Conservation (phyloP, 352 stramenopile genomes). For the Phytophthora cactorum region DNA sequence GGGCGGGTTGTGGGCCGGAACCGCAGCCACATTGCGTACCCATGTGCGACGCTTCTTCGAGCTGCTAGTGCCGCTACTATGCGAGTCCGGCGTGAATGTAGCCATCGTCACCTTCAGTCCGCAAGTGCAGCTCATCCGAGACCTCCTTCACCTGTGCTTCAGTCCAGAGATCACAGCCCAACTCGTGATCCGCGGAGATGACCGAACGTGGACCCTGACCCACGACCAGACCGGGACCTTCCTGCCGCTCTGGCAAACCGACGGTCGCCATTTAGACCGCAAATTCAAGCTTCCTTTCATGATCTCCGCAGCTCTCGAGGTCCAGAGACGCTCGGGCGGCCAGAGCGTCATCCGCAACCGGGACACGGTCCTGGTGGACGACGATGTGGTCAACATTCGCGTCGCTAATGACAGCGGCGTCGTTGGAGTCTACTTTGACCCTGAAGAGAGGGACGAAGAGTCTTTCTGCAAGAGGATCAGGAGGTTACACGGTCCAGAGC, state of each 20-base stretch:
- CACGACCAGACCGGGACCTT: slow-evolving; percentile 55
- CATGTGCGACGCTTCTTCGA: slow-evolving; percentile 76
- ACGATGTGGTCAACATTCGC: slow-evolving; percentile 77
- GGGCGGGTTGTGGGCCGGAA: slow-evolving; percentile 56
- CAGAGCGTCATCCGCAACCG: slow-evolving; percentile 48
- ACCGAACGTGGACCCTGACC: slow-evolving; percentile 62
- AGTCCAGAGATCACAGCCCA: slow-evolving; percentile 25
- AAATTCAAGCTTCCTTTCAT: slow-evolving; percentile 80
- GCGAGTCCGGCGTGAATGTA: slow-evolving; percentile 49
- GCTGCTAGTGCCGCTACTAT: slow-evolving; percentile 58
- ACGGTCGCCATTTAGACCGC: slow-evolving; percentile 62
- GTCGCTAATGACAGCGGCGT: slow-evolving; percentile 80
- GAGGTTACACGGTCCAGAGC: slow-evolving; percentile 12
- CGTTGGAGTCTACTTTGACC: slow-evolving; percentile 75
- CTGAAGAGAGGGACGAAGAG: slow-evolving; percentile 40
- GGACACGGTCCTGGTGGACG: slow-evolving; percentile 83
- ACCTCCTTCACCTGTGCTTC: slow-evolving; percentile 71
- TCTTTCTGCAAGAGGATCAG: slow-evolving; percentile 57
- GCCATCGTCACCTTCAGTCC: slow-evolving; percentile 87
- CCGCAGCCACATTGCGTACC: slow-evolving; percentile 44
- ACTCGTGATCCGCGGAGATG: slow-evolving; percentile 73
- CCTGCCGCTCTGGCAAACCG: slow-evolving; percentile 59
- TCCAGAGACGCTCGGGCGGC: slow-evolving; percentile 23
- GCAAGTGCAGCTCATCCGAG: slow-evolving; percentile 65
- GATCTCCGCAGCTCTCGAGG: slow-evolving; percentile 67